Evolutionary conservation across 2,329 filamentous ascomycete species (phyloP).

Genomic region (Xylaria sp.): DNA sequence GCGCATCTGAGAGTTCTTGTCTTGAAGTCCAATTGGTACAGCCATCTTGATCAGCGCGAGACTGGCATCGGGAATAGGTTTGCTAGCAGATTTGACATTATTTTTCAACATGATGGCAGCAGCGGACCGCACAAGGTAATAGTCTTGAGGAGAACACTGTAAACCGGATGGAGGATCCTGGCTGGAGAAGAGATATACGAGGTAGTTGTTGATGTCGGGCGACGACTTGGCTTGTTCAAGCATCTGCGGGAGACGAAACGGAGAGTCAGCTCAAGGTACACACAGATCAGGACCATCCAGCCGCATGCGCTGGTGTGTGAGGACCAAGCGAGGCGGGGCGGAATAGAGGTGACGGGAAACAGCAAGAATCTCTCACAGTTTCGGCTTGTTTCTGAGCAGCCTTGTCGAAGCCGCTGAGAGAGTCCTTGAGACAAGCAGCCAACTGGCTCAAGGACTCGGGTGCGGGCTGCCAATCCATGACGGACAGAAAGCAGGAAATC

Average conservation of each 20-base stretch:
- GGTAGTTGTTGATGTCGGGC: slow-evolving; percentile 96
- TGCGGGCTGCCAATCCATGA: slow-evolving; percentile 93
- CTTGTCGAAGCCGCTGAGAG: slow-evolving; percentile 84
- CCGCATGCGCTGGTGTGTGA: slow-evolving; percentile 40
- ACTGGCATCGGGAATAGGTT: slow-evolving; percentile 77
- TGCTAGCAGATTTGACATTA: slow-evolving; percentile 81
- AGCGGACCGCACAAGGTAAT: slow-evolving; percentile 83
- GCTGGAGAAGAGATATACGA: slow-evolving; percentile 88
- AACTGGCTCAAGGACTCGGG: slow-evolving; percentile 90
- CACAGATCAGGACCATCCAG: background rate
- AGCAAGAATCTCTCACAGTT: slow-evolving; percentile 67
- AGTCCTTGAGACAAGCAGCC: slow-evolving; percentile 89
- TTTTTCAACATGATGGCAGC: slow-evolving; percentile 97
- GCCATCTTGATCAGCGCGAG: slow-evolving; percentile 82
- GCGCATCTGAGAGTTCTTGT: slow-evolving; percentile 83
- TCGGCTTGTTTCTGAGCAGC: slow-evolving; percentile 89
- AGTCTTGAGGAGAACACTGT: slow-evolving; percentile 68
- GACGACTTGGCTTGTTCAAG: slow-evolving; percentile 87
- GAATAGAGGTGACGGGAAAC: slow-evolving; percentile 32
- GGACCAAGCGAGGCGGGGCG: slow-evolving; percentile 5
- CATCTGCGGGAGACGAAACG: slow-evolving; percentile 70
- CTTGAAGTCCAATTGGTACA: slow-evolving; percentile 82
- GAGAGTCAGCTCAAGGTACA: slow-evolving; percentile 40
- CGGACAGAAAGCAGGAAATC: slow-evolving; percentile 45
- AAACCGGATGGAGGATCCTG: slow-evolving; percentile 70